Evolutionary conservation across 805 yeast species (phyloP), one percentile per base, ranked within the genome.

Genomic region (Candida tibetensis): DNA sequence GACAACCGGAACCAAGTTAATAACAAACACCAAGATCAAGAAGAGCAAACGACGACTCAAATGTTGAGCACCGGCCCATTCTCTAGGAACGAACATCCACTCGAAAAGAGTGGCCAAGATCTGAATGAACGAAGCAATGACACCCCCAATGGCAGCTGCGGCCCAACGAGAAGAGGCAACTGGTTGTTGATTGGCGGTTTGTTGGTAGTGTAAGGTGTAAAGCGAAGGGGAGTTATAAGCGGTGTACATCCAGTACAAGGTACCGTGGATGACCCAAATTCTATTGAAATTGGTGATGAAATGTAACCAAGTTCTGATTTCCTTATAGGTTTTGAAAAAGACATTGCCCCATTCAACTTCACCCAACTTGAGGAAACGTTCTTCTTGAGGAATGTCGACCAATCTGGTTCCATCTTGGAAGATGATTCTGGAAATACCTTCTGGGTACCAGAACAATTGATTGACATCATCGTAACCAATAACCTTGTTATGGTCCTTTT

Each of bases 11-110:
- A 82, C 95, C 58, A 91, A 71, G 66, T 91, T 93, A 46, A 82
- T 54, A 37, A 70, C 72, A 40, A 89, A 71, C 49, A 89, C 77
- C 36, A 77, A 48, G 38, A 82, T 49, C 60, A 91, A 66, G 60
- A 90, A 84, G 72, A 82, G 59, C 54, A 93, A 73, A 62, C 99
- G 83, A 69, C 96, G 87, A 27, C 88, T 71, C 59, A 93, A 77
- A 63, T 86, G 96, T 71, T 91, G 98, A 63, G 98, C 97, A 67
- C 99, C 99, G 25, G 98, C 95, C 98, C 98, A 93, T 53, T 83
- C 79, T 69, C 98, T 83, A 51, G 99, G 99, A 45, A 93, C 98
- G 56, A 89, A 93, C 60, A 81, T 72, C 96, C 96, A 91, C 69
- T 93, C 99, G 56, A 85, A 79, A 26, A 89, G 42, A 19, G 98